A percentile compares a stretch with the other conserved stretches of the same genome.
Conservation (phyloP, 2,329 filamentous ascomycete species). For the Botryotinia calthae region DNA sequence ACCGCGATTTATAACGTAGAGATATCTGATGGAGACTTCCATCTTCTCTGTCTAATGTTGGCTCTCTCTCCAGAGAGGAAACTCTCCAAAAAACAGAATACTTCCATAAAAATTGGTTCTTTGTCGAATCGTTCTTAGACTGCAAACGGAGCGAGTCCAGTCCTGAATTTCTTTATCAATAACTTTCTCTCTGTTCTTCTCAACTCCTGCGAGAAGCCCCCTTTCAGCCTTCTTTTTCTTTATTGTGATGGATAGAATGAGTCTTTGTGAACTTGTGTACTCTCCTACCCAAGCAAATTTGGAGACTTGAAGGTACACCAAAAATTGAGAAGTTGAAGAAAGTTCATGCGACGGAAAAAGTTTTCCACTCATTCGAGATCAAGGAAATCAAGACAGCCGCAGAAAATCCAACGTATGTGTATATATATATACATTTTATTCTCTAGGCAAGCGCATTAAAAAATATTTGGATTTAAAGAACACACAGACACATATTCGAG, state of each 20-base stretch:
- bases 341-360: not conserved
- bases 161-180: not conserved
- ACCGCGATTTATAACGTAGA: not conserved
- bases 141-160: slow-evolving; percentile 4
- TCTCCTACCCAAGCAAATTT: not conserved
- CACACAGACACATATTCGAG: not conserved
- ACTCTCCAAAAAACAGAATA: not conserved
- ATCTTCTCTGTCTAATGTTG: not conserved
- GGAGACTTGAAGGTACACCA: not conserved
- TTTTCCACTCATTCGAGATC: too few relatives aligned
- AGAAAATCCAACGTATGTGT: not conserved
- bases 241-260: not conserved
- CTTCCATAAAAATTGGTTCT: not conserved
- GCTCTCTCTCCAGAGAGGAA: not conserved
- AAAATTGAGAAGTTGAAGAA: not conserved
- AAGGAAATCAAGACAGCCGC: not conserved
- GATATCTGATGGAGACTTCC: not conserved
- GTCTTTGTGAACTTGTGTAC: not conserved
- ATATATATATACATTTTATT: not conserved
- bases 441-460: not conserved
- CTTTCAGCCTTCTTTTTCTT: not conserved
- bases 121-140: not conserved
- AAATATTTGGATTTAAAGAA: not conserved
- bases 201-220: not conserved
- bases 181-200: not conserved